Evolutionary conservation across 495 filamentous ascomycete species (phyloP).

Genomic region (Neurospora sp.): DNA sequence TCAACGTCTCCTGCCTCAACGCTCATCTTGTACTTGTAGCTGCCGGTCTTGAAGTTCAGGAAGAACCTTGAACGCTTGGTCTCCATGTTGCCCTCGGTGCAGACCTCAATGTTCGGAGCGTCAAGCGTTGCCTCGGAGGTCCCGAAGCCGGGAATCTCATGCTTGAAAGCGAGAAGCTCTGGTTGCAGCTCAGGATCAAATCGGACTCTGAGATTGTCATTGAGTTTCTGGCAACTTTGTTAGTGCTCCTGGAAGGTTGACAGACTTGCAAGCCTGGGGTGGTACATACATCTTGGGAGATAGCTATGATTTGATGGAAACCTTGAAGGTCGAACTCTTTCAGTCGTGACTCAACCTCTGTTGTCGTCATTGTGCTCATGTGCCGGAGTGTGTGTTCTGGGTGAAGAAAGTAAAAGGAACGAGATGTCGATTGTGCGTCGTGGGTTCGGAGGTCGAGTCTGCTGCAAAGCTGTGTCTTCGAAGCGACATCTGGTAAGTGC

Average conservation of each 20-base stretch:
- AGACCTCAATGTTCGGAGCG: background rate
- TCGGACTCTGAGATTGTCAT: background rate
- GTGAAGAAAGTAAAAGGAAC: too few relatives aligned
- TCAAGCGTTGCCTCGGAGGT: background rate
- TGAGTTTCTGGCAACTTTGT: background rate
- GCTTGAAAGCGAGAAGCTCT: background rate
- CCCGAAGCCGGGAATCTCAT: background rate
- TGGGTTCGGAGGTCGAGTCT: background rate
- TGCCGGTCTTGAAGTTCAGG: background rate
- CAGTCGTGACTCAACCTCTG: background rate
- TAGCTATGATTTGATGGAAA: background rate
- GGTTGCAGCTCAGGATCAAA: background rate
- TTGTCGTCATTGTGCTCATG: background rate
- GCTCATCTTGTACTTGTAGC: background rate
- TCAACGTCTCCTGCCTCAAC: background rate
- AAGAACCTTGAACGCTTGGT: background rate
- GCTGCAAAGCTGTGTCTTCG: background rate
- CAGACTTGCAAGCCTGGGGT: background rate
- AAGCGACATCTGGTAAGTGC: background rate
- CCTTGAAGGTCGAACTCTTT: background rate
- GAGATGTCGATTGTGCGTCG: too few relatives aligned
- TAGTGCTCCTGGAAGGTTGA: background rate
- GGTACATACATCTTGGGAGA: background rate
- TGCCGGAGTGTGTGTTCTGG: background rate
- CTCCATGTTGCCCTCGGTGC: background rate